Evolutionary conservation across 768 basidiomycete genomes (phyloP), one percentile per base, ranked within the genome.

Genomic region (Pleurotus salmoneostramineus): DNA sequence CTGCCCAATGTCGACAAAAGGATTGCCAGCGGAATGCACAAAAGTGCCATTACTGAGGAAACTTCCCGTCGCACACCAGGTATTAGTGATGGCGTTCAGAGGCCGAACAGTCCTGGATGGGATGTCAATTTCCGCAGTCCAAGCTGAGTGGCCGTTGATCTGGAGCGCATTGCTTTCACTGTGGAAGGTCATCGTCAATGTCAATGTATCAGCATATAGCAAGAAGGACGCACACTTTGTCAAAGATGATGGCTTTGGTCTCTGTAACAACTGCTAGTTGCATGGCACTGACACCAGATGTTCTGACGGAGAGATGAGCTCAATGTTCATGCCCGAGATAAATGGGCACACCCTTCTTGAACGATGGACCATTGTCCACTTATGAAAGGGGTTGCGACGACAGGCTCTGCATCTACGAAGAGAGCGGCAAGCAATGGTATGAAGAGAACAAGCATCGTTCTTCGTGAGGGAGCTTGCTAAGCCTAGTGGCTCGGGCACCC

Each of bases 91-190:
- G 12, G 74, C 61, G 46, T 70, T 64, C 8, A 76, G 58, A 3
- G 75, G 65, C 6, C 71, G 69, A 0, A 71, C 68, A 4, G 66
- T 70, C 43, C 76, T 72, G 1, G 76, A 77, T 57, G 72, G 67
- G 10, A 80, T 59, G 58, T 79, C 69, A 63, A 77, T 72, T 12
- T 80, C 65, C 4, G 74, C 75, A 35, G 73, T 75, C 79, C 78
- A 79, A 5, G 78, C 78, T 14, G 75, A 65, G 58, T 78, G 77
- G 1, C 72, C 74, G 50, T 77, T 68, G 52, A 77, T 66, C 21
- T 63, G 67, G 0, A 79, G 65, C 8, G 77, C 72, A 45, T 80
- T 78, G 57, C 77, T 68, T 34, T 56, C 56, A 0, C 56, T 56
- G 17, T 31, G 31, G 37, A 27, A 27, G 21, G 21, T 1, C 21